These are phyloP conservation scores for Trichoderma sp. DNA, from an alignment of 2,329 filamentous ascomycete species.

Conservation along the genomic window DNA sequence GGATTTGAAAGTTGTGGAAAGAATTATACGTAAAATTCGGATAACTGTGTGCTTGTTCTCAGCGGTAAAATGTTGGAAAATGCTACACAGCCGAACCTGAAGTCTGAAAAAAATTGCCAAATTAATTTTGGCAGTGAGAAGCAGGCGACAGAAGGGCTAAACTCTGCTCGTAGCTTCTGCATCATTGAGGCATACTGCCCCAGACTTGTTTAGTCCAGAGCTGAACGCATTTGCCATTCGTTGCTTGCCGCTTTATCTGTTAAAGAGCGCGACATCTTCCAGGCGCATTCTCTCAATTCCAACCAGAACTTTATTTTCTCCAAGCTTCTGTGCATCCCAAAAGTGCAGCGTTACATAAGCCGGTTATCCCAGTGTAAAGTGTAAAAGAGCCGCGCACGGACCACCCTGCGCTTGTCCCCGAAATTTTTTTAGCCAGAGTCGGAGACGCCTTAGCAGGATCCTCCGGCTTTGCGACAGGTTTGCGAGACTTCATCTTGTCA, in stretches of 20 bases:
- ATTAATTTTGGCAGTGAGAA: background rate
- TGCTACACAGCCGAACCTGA: background rate
- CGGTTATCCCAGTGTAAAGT: background rate
- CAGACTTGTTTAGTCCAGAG: no score
- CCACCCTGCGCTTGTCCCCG: conserved; percentile 36
- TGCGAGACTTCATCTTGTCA: conserved; percentile 28
- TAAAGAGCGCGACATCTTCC: background rate
- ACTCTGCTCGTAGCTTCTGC: background rate
- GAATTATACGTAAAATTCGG: background rate
- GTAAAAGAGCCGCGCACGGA: conserved; percentile 32
- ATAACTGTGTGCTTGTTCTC: background rate
- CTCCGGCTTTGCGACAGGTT: conserved; percentile 25
- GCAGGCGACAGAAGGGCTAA: background rate
- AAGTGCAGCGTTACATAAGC: conserved; percentile 26
- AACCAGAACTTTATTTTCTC: conserved; percentile 1
- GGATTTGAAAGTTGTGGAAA: background rate
- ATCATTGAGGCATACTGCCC: background rate
- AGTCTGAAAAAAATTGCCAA: background rate
- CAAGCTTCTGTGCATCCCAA: conserved; percentile 7
- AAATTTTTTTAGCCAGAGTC: conserved; percentile 37
- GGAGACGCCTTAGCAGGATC: conserved; percentile 22
- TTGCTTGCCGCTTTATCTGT: background rate
- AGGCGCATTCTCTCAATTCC: background rate
- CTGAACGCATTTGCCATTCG: background rate
- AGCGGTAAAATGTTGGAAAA: background rate